Base-by-base conservation (phyloP, 208 protist species). In the Trypanosomatidae sp. region DNA sequence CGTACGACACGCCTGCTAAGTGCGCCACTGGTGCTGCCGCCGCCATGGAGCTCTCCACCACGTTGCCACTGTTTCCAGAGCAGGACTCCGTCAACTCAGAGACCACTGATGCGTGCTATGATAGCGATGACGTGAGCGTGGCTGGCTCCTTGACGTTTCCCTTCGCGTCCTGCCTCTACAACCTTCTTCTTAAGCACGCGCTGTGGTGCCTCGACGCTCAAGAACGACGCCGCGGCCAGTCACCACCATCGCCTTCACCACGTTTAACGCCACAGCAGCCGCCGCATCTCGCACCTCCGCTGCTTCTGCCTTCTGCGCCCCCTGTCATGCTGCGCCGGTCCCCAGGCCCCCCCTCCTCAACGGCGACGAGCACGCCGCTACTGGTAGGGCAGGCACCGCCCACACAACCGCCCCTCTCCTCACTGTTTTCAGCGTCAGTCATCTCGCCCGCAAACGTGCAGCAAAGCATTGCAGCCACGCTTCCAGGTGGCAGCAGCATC, bases 181-280 rank as follows among this genome's bases (percentile, higher is more conserved):
- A 76, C 43, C 56, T 80, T 7, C 53, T 80, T 50, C 76, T 80
- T n/a, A 80, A 80, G 70, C 76, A 80, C 58, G 66, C 59, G 22
- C 49, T 80, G 30, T 80, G 76, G 76, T 80, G 76, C 19, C 33
- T 79, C 0, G 47, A 41, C 49, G 50, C 62, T 3, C 49, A 58
- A 2, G 41, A 50, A 22, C 44, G 25, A 19, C 74, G 19, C 44
- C 44, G 43, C 15, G 50, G 28, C 25, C 49, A 41, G 44, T 19
- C 43, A 17, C 39, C 41, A 15, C 62, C 39, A n/a, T 10, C 62
- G 43, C 62, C 39, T 22, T 36, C 46, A 25, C 9, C 28, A 43
- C 36, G 28, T 50, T 17, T 22, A 30, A 1, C 28, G 44, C 13
- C 43, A 10, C 64, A 36, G 15, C 64, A 36, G 41, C 64, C 28